Evolutionary conservation across 2,329 filamentous ascomycete species (phyloP).

Genomic region (Rhynchosporium secalis): DNA sequence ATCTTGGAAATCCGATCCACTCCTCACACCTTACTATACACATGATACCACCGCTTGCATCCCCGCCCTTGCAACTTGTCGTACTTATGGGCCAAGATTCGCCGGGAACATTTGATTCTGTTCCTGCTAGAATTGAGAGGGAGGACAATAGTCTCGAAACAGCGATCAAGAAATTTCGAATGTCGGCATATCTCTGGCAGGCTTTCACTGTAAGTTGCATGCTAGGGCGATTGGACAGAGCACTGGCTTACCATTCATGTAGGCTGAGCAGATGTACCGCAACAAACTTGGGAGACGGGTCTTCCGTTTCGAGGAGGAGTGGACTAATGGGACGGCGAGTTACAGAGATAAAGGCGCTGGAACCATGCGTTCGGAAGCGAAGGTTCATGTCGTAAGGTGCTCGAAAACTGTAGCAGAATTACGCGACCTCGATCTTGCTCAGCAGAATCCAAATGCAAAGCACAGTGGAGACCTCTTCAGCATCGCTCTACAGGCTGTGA

Average conservation of each 20-base stretch:
- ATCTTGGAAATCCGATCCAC: constrained; percentile 68
- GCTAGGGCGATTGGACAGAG: too few relatives aligned
- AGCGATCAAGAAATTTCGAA: constrained; percentile 86
- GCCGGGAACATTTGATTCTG: constrained; percentile 78
- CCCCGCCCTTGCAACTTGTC: constrained; percentile 85
- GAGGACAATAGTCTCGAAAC: constrained; percentile 82
- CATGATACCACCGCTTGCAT: constrained; percentile 75
- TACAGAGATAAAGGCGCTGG: constrained; percentile 69
- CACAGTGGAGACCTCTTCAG: constrained; percentile 73
- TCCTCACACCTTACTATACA: constrained; percentile 80
- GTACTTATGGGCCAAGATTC: constrained; percentile 89
- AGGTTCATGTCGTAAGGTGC: constrained; percentile 79
- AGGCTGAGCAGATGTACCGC: constrained; percentile 88
- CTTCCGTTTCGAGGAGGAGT: constrained; percentile 93
- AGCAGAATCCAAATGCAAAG: constrained; percentile 70
- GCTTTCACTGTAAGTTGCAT: constrained; percentile 65
- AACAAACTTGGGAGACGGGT: constrained; percentile 82
- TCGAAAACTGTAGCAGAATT: constrained; percentile 85
- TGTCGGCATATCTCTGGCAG: constrained; percentile 96
- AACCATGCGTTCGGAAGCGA: constrained; percentile 85
- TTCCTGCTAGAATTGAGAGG: constrained; percentile 70
- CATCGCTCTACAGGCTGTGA: constrained; percentile 77
- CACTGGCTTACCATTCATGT: not conserved
- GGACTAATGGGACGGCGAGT: constrained; percentile 81
- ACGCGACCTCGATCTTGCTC: constrained; percentile 72